Evolutionary conservation across 2,329 filamentous ascomycete species (phyloP).

Genomic region (Cytospora piceicola): DNA sequence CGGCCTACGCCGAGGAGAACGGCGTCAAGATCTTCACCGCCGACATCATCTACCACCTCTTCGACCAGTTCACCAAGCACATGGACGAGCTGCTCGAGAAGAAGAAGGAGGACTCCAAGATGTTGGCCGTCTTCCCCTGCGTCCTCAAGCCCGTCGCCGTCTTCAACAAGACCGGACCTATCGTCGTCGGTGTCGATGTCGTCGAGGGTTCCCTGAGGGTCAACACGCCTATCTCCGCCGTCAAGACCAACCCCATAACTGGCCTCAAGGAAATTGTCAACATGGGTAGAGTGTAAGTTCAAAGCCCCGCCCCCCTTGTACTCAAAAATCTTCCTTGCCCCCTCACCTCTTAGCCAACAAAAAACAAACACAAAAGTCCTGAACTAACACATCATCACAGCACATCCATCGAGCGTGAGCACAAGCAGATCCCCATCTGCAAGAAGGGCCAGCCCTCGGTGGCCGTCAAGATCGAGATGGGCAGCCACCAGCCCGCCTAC

Average conservation of each 20-base stretch:
- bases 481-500: conserved; percentile 87
- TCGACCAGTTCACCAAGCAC: conserved; percentile 94
- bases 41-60: conserved; percentile 98
- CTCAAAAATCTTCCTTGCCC: not conserved
- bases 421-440: conserved; percentile 90
- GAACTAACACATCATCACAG: too few relatives aligned
- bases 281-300: conserved; percentile 88
- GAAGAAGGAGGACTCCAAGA: conserved; percentile 95
- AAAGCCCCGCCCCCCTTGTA: not conserved
- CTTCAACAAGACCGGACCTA: conserved; percentile 97
- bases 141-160: conserved; percentile 87
- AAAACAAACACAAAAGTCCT: too few relatives aligned
- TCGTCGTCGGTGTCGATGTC: conserved; percentile 94
- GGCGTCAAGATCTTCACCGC: conserved; percentile 98
- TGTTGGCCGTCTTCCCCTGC: conserved; percentile 95
- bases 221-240: conserved; percentile 86
- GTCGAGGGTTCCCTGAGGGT: conserved; percentile 84
- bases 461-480: conserved; percentile 95
- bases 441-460: conserved; percentile 98
- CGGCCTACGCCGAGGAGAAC: conserved; percentile 86
- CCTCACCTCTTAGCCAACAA: too few relatives aligned
- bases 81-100: conserved; percentile 85
- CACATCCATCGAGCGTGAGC: conserved; percentile 95
- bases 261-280: conserved; percentile 81
- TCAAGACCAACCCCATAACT: conserved; percentile 80